A percentile compares a stretch with the other conserved stretches of the same genome.
These are phyloP conservation scores for Barbarea vulgaris DNA, from an alignment of 345 rosid genomes.

Conservation along the genomic window DNA sequence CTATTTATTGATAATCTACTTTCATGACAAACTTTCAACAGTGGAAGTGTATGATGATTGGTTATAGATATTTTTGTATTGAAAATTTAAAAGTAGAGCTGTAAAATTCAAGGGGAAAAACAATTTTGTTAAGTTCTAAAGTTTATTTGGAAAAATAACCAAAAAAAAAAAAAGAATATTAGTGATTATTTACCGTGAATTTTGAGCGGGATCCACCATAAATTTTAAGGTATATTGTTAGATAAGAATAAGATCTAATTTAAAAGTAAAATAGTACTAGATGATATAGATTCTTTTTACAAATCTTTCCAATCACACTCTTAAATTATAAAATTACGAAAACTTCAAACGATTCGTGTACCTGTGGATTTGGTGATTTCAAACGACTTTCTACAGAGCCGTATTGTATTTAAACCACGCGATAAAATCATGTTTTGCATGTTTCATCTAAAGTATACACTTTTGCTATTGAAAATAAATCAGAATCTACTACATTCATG, in stretches of 20 bases:
- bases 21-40: constrained; percentile 7
- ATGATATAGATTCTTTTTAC: background rate
- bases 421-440: background rate
- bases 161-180: no score
- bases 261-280: background rate
- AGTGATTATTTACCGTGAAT: background rate
- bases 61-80: background rate
- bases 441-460: background rate
- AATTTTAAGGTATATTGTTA: background rate
- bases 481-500: background rate
- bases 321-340: background rate
- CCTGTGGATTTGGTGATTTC: background rate
- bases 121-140: no score
- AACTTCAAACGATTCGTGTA: background rate
- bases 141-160: background rate
- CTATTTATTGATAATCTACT: background rate
- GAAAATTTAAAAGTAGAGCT: background rate
- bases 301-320: background rate
- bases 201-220: background rate
- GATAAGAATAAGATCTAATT: no score
- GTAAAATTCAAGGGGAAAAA: background rate
- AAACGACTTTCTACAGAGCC: background rate
- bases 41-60: background rate
- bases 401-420: background rate
- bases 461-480: background rate